Evolutionary conservation across 2,329 filamentous ascomycete genomes (phyloP), one percentile per base, ranked within the genome.

Genomic region (Tolypocladium nubicola): DNA sequence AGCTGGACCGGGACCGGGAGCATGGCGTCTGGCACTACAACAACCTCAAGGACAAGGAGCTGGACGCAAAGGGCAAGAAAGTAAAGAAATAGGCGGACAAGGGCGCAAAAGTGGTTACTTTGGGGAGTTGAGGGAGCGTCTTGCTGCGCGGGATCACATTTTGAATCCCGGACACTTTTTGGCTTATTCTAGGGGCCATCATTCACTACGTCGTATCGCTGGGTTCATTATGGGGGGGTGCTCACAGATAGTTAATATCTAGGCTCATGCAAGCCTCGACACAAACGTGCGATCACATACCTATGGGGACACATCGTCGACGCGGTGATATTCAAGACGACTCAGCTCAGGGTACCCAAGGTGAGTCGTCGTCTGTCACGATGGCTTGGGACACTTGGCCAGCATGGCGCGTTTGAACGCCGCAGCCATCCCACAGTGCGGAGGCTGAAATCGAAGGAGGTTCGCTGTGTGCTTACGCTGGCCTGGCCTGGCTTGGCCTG

Each of bases 1-100:
- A 73, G 54, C 70, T 86, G 38, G 73, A 73, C 21, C 69, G 67
- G 10, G 83, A 86, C 61, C 73, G 74, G 60, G 80, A 83, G 62
- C 62, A 75, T 57, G 83, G 83, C 2, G 76, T 86, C 23, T 74
- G 73, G 52, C 83, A 86, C 65, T 84, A 78, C 66, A 73, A 74
- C 50, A 73, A 73, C 55, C 66, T 73, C 52, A 73, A 75, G 60
- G 70, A 71, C 58, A 72, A 70, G 56, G 66, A 70, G 9, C 35
- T 63, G 39, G 50, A 60, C 14, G 55, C 64, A n/a, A 62, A 61
- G 47, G 55, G 39, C 11, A 62, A 60, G 30, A 55, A 30, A 23
- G 37, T 11, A 2, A 39, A 38, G 19, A 23, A 55, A n/a, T 50
- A 53, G 50, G 35, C 11, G n/a, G 16, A n/a, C 30, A 21, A 35